A percentile compares a stretch with the other conserved stretches of the same genome.
Evolutionary conservation across 2,329 filamentous ascomycete species (phyloP).

Genomic region (Neocucurbitaria cava): DNA sequence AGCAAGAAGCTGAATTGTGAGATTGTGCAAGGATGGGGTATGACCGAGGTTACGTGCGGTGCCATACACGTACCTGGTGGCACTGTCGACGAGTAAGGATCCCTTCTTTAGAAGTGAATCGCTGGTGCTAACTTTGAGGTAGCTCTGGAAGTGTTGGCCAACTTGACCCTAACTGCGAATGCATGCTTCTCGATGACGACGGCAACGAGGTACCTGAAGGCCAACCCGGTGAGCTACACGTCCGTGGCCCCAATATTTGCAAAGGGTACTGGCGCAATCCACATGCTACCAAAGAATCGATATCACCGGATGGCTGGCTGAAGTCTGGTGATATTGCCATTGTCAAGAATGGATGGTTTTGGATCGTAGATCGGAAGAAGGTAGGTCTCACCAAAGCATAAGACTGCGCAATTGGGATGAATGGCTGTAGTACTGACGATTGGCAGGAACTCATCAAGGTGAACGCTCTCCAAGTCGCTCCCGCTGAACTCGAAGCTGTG

Average conservation of each 20-base stretch:
- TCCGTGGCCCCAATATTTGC: constrained; percentile 51
- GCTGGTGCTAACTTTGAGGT: not conserved
- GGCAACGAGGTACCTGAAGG: constrained; percentile 50
- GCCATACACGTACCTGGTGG: constrained; percentile 47
- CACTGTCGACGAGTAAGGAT: constrained; percentile 40
- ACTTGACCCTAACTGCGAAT: constrained; percentile 50
- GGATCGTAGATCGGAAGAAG: constrained; percentile 49
- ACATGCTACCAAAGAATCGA: constrained; percentile 46
- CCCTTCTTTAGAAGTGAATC: not conserved
- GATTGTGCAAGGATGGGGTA: constrained; percentile 52
- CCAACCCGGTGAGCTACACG: constrained; percentile 49
- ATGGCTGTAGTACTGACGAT: not conserved
- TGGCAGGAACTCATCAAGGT: constrained; percentile 51
- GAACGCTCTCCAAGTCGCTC: constrained; percentile 49
- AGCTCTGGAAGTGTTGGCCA: constrained; percentile 50
- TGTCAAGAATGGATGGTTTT: constrained; percentile 43
- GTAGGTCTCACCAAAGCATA: constrained; percentile 6
- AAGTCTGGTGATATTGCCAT: constrained; percentile 46
- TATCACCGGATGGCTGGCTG: constrained; percentile 50
- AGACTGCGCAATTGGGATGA: not conserved
- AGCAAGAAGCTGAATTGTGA: constrained; percentile 42
- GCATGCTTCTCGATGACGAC: constrained; percentile 53
- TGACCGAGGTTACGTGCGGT: constrained; percentile 54
- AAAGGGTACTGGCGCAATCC: constrained; percentile 53
- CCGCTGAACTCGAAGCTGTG: constrained; percentile 56